These are phyloP conservation scores for Krasilnikovozyma curviuscula DNA, from an alignment of 768 basidiomycete species.

Conservation along the genomic window DNA sequence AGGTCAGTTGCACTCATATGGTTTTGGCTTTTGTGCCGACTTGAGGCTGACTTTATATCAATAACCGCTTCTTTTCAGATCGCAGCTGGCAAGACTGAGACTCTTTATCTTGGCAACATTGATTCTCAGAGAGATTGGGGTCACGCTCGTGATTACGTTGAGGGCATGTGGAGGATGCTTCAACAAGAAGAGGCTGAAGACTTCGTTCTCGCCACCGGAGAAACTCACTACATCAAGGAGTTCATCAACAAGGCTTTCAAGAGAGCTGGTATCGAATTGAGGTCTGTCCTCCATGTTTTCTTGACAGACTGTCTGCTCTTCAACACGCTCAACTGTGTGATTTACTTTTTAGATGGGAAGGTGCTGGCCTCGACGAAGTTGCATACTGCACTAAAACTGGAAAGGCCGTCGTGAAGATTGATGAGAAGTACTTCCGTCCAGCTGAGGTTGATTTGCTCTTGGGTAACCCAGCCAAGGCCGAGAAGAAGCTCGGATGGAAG, in stretches of 20 bases:
- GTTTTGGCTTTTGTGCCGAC: too few relatives aligned
- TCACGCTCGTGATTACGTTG: conserved; percentile 65
- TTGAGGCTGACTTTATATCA: too few relatives aligned
- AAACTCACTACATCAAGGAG: conserved; percentile 86
- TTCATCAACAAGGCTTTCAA: conserved; percentile 75
- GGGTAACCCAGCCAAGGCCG: conserved; percentile 56
- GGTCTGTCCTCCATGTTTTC: conserved; percentile 8
- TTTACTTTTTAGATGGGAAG: conserved; percentile 13
- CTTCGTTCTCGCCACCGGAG: conserved; percentile 87
- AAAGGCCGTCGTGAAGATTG: conserved; percentile 60
- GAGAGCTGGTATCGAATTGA: conserved; percentile 44
- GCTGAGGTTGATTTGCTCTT: conserved; percentile 64
- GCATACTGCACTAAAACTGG: conserved; percentile 47
- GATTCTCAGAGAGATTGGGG: conserved; percentile 96
- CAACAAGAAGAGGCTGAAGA: conserved; percentile 63
- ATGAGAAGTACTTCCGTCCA: conserved; percentile 69
- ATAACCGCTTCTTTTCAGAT: too few relatives aligned
- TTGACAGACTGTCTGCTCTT: background rate
- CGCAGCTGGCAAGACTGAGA: conserved; percentile 63
- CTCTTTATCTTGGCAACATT: conserved; percentile 82
- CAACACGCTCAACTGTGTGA: background rate
- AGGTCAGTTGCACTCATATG: too few relatives aligned
- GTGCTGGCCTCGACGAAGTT: conserved; percentile 13
- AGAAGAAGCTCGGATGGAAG: conserved; percentile 74
- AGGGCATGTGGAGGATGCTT: conserved; percentile 95